These are phyloP conservation scores for Homolaphlyctis polyrhiza DNA, from an alignment of 371 early-diverging fungal species.

Conservation along the genomic window DNA sequence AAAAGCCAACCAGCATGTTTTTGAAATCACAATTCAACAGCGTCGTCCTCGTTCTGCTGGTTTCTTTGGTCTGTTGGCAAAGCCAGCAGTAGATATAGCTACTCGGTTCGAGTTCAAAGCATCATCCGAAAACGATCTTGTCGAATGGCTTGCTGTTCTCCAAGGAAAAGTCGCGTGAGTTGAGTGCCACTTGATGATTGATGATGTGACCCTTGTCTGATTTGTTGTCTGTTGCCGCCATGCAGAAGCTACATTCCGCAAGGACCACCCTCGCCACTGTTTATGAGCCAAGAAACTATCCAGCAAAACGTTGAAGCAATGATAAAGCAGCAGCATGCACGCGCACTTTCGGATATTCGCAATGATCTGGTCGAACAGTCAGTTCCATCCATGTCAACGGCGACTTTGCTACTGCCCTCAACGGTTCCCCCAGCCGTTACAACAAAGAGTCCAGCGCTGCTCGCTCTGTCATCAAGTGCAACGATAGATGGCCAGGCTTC, in stretches of 20 bases:
- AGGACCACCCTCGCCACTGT: conserved; percentile 21
- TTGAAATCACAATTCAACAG: conserved; percentile 12
- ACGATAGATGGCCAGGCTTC: too few species aligned
- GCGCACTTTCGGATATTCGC: conserved; percentile 1
- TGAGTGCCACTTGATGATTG: neutral
- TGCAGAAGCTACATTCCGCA: conserved; percentile 15
- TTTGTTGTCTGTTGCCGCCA: neutral
- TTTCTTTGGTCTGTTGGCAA: neutral
- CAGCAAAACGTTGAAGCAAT: conserved; percentile 10
- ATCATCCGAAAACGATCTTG: conserved; percentile 13
- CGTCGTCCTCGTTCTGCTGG: neutral
- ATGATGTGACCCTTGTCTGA: neutral
- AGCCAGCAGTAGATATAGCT: neutral
- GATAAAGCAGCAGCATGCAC: conserved; percentile 4
- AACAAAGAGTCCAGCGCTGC: too few species aligned
- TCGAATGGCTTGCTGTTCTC: conserved; percentile 21
- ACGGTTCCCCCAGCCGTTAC: too few species aligned
- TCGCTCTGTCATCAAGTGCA: too few species aligned
- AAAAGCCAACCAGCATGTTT: conserved; percentile 10
- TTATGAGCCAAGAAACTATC: conserved; percentile 4
- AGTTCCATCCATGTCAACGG: too few species aligned
- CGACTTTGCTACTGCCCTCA: too few species aligned
- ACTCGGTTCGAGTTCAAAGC: conserved; percentile 19
- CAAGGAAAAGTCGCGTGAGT: conserved; percentile 14
- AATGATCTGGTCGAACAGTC: too few species aligned